Base-by-base conservation (phyloP, 73 alveolate genomes). In the Stentor coeruleus region DNA sequence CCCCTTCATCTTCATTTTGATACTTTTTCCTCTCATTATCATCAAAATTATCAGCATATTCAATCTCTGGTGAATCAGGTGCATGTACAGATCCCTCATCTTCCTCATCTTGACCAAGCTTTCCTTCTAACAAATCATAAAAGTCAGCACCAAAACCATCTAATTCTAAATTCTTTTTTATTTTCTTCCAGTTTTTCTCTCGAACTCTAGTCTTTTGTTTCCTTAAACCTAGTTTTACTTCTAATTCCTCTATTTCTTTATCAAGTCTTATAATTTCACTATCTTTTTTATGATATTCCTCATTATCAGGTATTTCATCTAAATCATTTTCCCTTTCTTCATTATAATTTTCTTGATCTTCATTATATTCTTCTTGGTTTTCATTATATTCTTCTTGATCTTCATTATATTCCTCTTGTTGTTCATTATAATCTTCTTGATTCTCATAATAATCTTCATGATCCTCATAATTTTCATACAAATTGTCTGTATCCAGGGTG, bases 131-230 rank as follows among this genome's bases (percentile, higher is more conserved):
- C 1, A 66, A 26, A 20, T 66, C 79, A 66, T 66, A 66, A 66
- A 66, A 66, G 33, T 66, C 79, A 66, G 79, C 79, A 20, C 79
- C 79, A 26, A 66, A 66, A 1, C 79, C 79, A 66, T 66, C 79
- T 26, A 66, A 33, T 40, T 66, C 79, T 20, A 66, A 40, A 2
- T 66, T 37, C 1, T 66, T 66, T 2, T 2, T 66, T 26, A 66
- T 11, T 66, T 66, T 66, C 33, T 33, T 66, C 79, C 79, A 66
- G 39, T 66, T 66, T 66, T 66, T 66, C n/a, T 66, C 79, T 26
- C 40, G 37, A 1, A 11, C 36, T 66, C 33, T 66, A 14, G 79
- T 28, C 3, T 66, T 66, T 20, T 20, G 37, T 20, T 26, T 11
- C 33, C 37, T 66, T 1, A 66, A 26, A 0, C 79, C 79, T 14